Percentiles rank a stretch among this genome's conserved stretches.
Evolutionary conservation across 1,284 basidiomycete species (phyloP).

Genomic region (Schizophyllum commune): DNA sequence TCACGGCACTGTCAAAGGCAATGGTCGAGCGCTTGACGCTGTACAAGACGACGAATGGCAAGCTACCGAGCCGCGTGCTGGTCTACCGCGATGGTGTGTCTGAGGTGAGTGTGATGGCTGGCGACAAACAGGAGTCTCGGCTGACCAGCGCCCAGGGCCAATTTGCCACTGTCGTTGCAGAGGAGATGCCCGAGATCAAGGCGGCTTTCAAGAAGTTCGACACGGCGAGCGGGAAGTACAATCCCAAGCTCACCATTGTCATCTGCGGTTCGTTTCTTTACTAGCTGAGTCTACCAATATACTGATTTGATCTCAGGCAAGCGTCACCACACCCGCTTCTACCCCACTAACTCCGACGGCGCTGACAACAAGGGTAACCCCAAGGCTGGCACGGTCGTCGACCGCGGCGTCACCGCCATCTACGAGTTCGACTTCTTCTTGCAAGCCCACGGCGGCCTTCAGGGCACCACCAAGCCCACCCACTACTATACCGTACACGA

Average conservation of each 20-base stretch:
- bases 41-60: conserved; percentile 39
- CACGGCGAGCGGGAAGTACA: conserved; percentile 35
- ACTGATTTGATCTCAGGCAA: conserved; percentile 36
- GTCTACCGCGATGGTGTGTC: conserved; percentile 78
- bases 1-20: conserved; percentile 61
- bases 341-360: conserved; percentile 46
- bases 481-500: conserved; percentile 75
- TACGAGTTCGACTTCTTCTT: conserved; percentile 77
- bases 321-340: conserved; percentile 80
- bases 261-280: conserved; percentile 39
- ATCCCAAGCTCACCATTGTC: conserved; percentile 66
- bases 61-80: conserved; percentile 54
- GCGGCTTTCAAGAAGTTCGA: conserved; percentile 47
- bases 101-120: too few relatives aligned
- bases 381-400: conserved; percentile 68
- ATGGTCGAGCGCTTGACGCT: conserved; percentile 54
- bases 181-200: conserved; percentile 61
- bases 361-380: conserved; percentile 64
- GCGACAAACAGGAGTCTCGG: too few relatives aligned
- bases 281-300: neutral
- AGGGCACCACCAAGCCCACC: conserved; percentile 61
- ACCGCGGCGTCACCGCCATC: conserved; percentile 57
- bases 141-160: conserved; percentile 61
- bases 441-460: conserved; percentile 60
- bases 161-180: conserved; percentile 54